A percentile compares a stretch with the other conserved stretches of the same genome.
Conservation (phyloP, 129 eudicot genomes). For the Centaurea solstitialis region DNA sequence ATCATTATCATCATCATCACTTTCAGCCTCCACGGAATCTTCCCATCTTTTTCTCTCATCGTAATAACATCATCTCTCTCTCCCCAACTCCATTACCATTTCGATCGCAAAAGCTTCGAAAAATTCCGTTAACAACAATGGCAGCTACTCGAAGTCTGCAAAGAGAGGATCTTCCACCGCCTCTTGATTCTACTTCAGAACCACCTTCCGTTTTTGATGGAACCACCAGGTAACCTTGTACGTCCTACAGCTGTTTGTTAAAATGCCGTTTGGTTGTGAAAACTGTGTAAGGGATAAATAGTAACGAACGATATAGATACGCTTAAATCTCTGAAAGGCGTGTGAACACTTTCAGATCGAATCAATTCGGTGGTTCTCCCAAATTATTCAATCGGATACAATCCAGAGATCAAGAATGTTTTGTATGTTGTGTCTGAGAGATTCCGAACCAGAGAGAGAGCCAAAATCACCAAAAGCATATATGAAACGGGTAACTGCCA, state of each 20-base stretch:
- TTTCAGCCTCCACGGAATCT: neutral
- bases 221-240: slow-evolving; percentile 51
- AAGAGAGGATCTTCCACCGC: slow-evolving; percentile 69
- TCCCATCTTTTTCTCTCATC: slow-evolving; percentile 17
- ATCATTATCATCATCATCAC: neutral
- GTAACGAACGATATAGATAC: too few relatives aligned
- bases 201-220: slow-evolving; percentile 92
- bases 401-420: too few relatives aligned
- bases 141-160: slow-evolving; percentile 51
- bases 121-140: slow-evolving; percentile 30
- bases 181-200: slow-evolving; percentile 83
- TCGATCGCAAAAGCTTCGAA: slow-evolving; percentile 13
- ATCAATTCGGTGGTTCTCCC: too few relatives aligned
- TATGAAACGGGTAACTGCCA: too few relatives aligned
- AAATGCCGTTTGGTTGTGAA: slow-evolving; percentile 8
- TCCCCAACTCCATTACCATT: neutral
- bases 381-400: too few relatives aligned
- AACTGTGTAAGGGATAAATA: too few relatives aligned
- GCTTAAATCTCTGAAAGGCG: too few relatives aligned
- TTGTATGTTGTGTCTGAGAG: too few relatives aligned
- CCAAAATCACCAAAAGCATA: too few relatives aligned
- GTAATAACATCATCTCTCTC: neutral
- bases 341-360: too few relatives aligned
- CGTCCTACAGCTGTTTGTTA: slow-evolving; percentile 8
- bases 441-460: too few relatives aligned